A percentile compares a stretch with the other conserved stretches of the same genome.
These are phyloP conservation scores for Gilbertella persicaria DNA, from an alignment of 371 early-diverging fungal genomes.

Conservation along the genomic window DNA sequence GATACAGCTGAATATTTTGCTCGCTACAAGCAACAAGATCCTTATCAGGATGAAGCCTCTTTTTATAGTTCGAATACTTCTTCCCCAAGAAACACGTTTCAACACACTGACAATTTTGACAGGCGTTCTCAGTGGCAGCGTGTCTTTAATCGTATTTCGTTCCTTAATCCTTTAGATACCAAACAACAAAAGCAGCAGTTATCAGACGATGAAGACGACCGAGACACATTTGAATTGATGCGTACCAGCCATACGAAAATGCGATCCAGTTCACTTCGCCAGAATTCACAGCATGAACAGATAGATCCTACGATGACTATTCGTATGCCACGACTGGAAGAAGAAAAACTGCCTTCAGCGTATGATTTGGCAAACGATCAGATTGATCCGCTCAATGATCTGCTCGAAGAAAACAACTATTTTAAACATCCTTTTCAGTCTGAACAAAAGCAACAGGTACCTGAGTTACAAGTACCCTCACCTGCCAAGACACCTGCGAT, in stretches of 20 bases:
- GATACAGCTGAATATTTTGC: constrained; percentile 46
- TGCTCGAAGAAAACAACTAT: constrained; percentile 24
- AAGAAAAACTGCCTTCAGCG: constrained; percentile 34
- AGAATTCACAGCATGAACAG: constrained; percentile 5
- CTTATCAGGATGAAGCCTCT: constrained; percentile 11
- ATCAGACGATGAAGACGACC: constrained; percentile 27
- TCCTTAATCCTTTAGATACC: constrained; percentile 19
- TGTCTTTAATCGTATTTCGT: constrained; percentile 25
- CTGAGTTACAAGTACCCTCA: constrained; percentile 1
- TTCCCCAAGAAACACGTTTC: neutral
- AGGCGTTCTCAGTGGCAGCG: constrained; percentile 18
- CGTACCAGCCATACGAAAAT: constrained; percentile 9
- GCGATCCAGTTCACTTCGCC: constrained; percentile 2
- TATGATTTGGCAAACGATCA: constrained; percentile 25
- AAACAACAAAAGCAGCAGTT: neutral
- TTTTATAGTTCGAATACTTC: constrained; percentile 4
- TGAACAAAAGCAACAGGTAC: constrained; percentile 3
- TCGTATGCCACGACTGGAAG: constrained; percentile 16
- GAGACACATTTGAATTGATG: constrained; percentile 36
- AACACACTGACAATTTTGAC: constrained; percentile 5
- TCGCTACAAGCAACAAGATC: constrained; percentile 16
- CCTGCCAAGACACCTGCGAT: neutral
- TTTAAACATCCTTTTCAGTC: constrained; percentile 36
- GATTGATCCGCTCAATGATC: constrained; percentile 7
- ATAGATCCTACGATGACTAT: too few species aligned